Evolutionary conservation across 2,329 filamentous ascomycete species (phyloP).

Genomic region (Curvularia spicifera): DNA sequence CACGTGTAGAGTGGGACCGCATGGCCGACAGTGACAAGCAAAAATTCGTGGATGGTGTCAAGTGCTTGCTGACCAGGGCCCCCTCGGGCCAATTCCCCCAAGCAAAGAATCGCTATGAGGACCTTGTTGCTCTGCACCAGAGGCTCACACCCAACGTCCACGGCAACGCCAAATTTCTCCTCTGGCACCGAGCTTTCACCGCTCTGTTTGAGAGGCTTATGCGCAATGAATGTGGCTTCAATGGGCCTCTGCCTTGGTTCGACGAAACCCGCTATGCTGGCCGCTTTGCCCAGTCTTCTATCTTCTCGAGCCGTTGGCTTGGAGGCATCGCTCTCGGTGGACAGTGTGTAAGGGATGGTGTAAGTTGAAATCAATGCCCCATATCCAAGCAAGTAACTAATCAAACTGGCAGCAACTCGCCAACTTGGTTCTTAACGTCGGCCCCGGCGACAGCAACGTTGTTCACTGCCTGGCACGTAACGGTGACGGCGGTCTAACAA

Average conservation of each 20-base stretch:
- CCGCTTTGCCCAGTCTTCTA: constrained; percentile 35
- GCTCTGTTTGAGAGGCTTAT: constrained; percentile 53
- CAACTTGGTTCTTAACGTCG: constrained; percentile 40
- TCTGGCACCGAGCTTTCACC: constrained; percentile 53
- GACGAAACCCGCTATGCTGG: constrained; percentile 46
- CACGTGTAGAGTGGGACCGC: constrained; percentile 44
- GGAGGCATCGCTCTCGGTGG: constrained; percentile 35
- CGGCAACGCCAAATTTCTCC: constrained; percentile 47
- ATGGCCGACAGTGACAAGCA: constrained; percentile 32
- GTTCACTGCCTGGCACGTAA: constrained; percentile 44
- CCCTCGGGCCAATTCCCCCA: constrained; percentile 35
- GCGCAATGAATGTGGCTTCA: constrained; percentile 53
- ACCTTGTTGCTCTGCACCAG: constrained; percentile 46
- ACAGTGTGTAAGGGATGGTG: constrained; percentile 42
- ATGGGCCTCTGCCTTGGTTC: constrained; percentile 48
- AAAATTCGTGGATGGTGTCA: constrained; percentile 38
- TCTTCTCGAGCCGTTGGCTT: constrained; percentile 41
- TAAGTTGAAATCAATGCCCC: constrained; percentile 25
- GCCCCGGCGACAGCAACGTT: constrained; percentile 36
- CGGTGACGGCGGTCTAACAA: constrained; percentile 31
- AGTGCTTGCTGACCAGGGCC: constrained; percentile 35
- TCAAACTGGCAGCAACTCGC: constrained; percentile 37
- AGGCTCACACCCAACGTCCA: constrained; percentile 43
- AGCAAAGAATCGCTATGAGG: constrained; percentile 43
- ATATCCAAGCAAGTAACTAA: constrained; percentile 10